These are phyloP conservation scores for Chimonanthus salicifolius DNA, from an alignment of 164 flowering plant species.

Conservation along the genomic window DNA sequence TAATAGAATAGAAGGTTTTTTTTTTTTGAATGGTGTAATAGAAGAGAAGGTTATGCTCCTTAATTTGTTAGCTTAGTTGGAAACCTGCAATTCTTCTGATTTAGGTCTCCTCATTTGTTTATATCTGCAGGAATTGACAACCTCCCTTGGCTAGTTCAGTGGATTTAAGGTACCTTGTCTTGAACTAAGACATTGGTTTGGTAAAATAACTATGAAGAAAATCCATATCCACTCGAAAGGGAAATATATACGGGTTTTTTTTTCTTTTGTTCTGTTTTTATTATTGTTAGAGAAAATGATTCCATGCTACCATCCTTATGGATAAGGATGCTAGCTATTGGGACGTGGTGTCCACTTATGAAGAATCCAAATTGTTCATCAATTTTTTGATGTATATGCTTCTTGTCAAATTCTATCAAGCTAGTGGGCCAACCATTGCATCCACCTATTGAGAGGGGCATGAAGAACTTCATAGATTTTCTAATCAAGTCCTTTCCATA, in stretches of 20 bases:
- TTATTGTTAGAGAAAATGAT: not conserved
- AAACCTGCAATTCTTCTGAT: not conserved
- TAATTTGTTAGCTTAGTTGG: no score
- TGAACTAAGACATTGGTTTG: not conserved
- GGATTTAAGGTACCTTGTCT: not conserved
- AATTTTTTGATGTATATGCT: no score
- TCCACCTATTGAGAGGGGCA: no score
- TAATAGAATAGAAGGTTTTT: no score
- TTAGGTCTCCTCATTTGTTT: not conserved
- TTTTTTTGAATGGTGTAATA: not conserved
- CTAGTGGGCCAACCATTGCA: no score
- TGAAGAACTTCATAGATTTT: no score
- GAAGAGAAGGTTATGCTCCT: not conserved
- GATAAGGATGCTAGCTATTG: no score
- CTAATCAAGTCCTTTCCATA: no score
- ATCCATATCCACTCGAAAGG: not conserved
- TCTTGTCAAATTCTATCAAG: no score
- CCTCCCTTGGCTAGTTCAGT: not conserved
- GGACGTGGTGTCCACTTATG: no score
- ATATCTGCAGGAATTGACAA: constrained; percentile 1
- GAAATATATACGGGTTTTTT: not conserved
- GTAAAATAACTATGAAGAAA: not conserved
- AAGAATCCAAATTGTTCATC: no score
- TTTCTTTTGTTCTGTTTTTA: not conserved
- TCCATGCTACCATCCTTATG: not conserved